Evolutionary conservation across 306 rosid genomes (phyloP).

Genomic region (Senna siamea): DNA sequence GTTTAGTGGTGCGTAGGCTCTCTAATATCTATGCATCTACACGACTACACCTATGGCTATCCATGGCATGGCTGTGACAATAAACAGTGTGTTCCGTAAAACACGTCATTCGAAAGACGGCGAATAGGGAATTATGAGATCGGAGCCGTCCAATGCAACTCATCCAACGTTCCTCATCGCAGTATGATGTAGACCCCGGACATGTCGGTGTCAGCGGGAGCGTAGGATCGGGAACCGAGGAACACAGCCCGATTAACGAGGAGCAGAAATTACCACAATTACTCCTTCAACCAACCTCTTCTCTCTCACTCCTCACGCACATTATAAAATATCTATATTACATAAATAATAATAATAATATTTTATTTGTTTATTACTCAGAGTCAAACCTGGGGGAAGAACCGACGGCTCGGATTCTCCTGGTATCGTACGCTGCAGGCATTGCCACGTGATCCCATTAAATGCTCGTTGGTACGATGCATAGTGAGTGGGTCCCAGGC

Average conservation of each 20-base stretch:
- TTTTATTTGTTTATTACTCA: too few species aligned
- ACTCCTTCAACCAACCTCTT: background rate
- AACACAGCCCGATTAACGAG: conserved; percentile 40
- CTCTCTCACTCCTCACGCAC: too few species aligned
- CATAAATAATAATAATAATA: too few species aligned
- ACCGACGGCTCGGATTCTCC: conserved; percentile 32
- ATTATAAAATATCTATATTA: too few species aligned
- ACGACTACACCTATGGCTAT: too few species aligned
- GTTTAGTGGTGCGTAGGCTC: too few species aligned
- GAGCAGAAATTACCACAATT: conserved; percentile 32
- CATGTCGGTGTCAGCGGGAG: conserved; percentile 49
- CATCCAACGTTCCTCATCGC: background rate
- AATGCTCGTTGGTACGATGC: conserved; percentile 20
- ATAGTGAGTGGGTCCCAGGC: conserved; percentile 12
- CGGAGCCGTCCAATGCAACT: background rate
- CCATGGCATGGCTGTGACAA: conserved; percentile 18
- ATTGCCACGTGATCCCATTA: conserved; percentile 41
- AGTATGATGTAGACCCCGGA: conserved; percentile 1
- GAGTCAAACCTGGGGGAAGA: background rate
- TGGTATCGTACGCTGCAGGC: conserved; percentile 29
- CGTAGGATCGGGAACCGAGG: conserved; percentile 41
- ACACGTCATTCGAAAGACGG: conserved; percentile 51
- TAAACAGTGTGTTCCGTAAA: conserved; percentile 43
- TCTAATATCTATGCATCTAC: too few species aligned
- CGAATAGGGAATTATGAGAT: conserved; percentile 38